A percentile compares a stretch with the other conserved stretches of the same genome.
Conservation (phyloP, 805 yeast genomes). For the Diddensiella transvaalensis region DNA sequence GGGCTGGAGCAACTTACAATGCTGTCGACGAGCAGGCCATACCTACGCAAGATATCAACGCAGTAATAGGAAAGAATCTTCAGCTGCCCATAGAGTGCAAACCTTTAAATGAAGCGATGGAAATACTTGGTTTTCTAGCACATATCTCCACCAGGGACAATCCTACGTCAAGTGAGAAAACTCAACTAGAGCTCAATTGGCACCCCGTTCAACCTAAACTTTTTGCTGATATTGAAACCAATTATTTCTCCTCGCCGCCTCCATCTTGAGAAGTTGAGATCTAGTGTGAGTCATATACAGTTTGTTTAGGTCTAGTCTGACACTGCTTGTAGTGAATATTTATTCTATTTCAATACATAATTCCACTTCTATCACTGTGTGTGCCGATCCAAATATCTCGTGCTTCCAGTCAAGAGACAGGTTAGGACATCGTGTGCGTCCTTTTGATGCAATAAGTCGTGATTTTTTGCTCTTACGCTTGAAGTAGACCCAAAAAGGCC, state of each 20-base stretch:
- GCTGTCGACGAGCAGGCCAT: conserved; percentile 29
- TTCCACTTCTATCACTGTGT: too few species aligned
- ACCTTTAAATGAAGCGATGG: conserved; percentile 4
- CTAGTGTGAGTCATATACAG: too few species aligned
- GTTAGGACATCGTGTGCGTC: too few species aligned
- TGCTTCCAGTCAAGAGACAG: too few species aligned
- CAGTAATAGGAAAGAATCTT: conserved; percentile 23
- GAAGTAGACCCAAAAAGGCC: too few species aligned
- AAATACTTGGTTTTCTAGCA: background rate
- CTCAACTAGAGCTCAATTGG: conserved; percentile 11
- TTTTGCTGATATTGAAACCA: conserved; percentile 6
- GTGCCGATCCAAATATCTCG: too few species aligned
- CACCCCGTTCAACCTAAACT: conserved; percentile 1
- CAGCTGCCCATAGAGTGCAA: conserved; percentile 1
- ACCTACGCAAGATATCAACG: conserved; percentile 29
- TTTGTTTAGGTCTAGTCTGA: too few species aligned
- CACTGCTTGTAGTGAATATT: too few species aligned
- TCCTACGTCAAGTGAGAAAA: conserved; percentile 4
- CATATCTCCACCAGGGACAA: background rate
- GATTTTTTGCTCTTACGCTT: too few species aligned
- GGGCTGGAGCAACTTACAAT: conserved; percentile 29
- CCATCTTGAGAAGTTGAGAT: too few species aligned
- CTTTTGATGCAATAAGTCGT: too few species aligned
- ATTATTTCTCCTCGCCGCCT: background rate
- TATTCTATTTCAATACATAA: too few species aligned